Evolutionary conservation across 768 basidiomycete species (phyloP).

Genomic region (Tulasnella calospora): DNA sequence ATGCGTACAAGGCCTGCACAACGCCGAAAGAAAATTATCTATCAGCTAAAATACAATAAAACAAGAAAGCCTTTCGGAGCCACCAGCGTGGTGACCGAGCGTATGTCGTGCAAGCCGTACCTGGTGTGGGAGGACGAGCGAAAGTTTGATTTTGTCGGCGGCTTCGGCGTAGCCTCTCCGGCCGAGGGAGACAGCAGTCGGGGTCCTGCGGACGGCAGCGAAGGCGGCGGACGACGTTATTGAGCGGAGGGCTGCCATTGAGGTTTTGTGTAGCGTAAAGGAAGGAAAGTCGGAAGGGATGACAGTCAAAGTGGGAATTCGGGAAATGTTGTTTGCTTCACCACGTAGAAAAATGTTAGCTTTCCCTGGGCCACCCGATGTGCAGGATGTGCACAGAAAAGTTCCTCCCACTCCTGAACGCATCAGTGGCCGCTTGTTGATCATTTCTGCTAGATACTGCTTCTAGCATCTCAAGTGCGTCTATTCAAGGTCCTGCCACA

Average conservation of each 20-base stretch:
- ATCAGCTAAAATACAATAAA: not conserved
- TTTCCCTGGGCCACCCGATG: not conserved
- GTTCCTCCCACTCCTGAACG: no score
- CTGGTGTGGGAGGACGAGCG: conserved; percentile 92
- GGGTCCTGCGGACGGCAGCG: conserved; percentile 21
- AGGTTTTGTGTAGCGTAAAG: not conserved
- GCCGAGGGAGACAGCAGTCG: conserved; percentile 39
- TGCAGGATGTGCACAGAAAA: no score
- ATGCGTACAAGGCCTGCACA: conserved; percentile 78
- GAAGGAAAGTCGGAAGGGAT: conserved; percentile 1
- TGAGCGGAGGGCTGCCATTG: conserved; percentile 44
- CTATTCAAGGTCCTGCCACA: no score
- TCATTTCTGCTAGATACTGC: no score
- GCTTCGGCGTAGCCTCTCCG: conserved; percentile 90
- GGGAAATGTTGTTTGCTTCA: not conserved
- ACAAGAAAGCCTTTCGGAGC: not conserved
- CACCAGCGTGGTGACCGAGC: not conserved
- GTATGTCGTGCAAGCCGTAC: conserved; percentile 45
- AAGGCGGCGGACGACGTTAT: conserved; percentile 27
- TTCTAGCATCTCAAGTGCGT: no score
- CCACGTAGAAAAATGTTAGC: not conserved
- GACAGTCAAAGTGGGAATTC: conserved; percentile 5
- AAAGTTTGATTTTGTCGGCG: conserved; percentile 85
- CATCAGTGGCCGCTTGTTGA: no score
- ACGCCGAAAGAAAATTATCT: not conserved